Base-by-base conservation (phyloP, 1,284 basidiomycete species). In the Phellinidium pouzarii region DNA sequence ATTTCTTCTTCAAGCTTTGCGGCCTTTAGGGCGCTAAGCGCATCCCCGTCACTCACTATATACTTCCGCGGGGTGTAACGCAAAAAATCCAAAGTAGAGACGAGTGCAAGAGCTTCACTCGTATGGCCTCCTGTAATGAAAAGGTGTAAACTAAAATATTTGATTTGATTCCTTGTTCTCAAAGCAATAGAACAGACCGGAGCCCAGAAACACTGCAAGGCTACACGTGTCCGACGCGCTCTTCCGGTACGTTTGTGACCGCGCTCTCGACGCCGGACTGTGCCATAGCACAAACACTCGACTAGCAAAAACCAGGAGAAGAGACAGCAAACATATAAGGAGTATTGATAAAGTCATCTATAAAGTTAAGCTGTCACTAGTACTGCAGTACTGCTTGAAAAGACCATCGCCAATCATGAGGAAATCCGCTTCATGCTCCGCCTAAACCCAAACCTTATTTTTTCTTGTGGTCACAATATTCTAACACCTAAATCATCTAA, bases 121-220 rank as follows among this genome's bases (percentile, higher is more conserved):
- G 94, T 97, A 69, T 99, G 96, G 0, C 96, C 96, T 26, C 96
- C 95, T 94, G 60, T 43, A 52, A 50, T 34, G 31, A 8, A 34
- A 34, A 14, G 14, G 14, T 3, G 3, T 22, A 22, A 22, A n/a
- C 26, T 44, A 20, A 58, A 53, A 43, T 52, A 42, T 50, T 37
- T n/a, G 45, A 31, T 25, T 8, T 25, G 8, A 17, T 23, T 17
- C 6, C 14, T 8, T 14, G 23, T 38, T 26, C 44, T 50, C 22
- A 43, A 12, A 52, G 36, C 25, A 17, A 62, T 68, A 50, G 40
- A 78, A 62, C 68, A 50, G 40, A 78, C 78, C 79, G 56, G 81
- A 83, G 22, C 82, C 82, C 7, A 84, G 71, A 61, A 84, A 79
- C 46, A 82, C 69, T 9, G 72, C 79, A 20, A 84, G 59, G 1